Evolutionary conservation across 306 rosid genomes (phyloP).

Genomic region (Hippophae rhamnoides): DNA sequence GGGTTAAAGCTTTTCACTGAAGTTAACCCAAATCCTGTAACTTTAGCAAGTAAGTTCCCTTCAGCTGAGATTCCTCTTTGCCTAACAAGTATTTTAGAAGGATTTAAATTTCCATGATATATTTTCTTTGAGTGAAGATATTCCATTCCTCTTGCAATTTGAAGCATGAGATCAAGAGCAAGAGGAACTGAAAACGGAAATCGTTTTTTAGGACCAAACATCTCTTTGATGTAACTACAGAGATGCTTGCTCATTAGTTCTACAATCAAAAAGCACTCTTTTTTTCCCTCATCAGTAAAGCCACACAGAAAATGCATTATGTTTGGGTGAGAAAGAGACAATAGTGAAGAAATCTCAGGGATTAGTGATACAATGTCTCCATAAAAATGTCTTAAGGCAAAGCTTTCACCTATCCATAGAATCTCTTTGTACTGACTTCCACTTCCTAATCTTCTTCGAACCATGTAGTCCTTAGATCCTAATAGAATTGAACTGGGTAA

Average conservation of each 20-base stretch:
- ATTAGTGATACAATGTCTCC: conserved; percentile 58
- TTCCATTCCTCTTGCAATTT: conserved; percentile 85
- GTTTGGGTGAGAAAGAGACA: conserved; percentile 78
- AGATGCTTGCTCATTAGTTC: conserved; percentile 78
- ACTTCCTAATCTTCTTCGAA: conserved; percentile 65
- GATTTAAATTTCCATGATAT: conserved; percentile 64
- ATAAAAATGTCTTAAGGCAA: conserved; percentile 49
- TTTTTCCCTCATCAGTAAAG: conserved; percentile 68
- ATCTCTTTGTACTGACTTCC: conserved; percentile 70
- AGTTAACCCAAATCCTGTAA: conserved; percentile 57
- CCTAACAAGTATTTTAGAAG: conserved; percentile 62
- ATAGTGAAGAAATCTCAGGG: conserved; percentile 47
- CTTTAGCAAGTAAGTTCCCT: conserved; percentile 59
- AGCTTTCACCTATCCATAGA: conserved; percentile 74
- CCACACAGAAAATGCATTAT: conserved; percentile 55
- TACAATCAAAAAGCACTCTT: conserved; percentile 64
- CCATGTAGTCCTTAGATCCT: conserved; percentile 63
- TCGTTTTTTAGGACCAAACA: conserved; percentile 46
- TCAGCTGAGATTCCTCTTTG: conserved; percentile 53
- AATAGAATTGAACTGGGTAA: conserved; percentile 56
- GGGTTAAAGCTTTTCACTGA: conserved; percentile 29
- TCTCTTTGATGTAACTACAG: conserved; percentile 49
- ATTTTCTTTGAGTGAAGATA: conserved; percentile 65
- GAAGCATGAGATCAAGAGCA: conserved; percentile 85
- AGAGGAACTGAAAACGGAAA: conserved; percentile 60